These are phyloP conservation scores for Mycena pura DNA, from an alignment of 768 basidiomycete genomes.

Conservation along the genomic window DNA sequence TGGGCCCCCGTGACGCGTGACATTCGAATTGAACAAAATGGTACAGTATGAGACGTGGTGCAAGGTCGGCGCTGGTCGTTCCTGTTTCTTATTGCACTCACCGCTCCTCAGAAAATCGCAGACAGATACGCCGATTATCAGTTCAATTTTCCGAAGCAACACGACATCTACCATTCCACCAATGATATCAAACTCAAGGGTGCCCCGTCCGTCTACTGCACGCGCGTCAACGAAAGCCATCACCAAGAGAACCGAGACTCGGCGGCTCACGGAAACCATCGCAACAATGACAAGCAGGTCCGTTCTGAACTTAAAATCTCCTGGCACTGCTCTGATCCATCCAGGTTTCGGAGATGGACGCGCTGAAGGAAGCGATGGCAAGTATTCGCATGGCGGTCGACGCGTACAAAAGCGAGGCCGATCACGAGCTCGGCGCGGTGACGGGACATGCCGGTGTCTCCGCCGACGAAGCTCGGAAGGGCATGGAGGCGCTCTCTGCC, in stretches of 20 bases:
- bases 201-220: too few species aligned
- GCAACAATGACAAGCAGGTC: constrained; percentile 6
- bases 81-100: too few species aligned
- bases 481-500: background rate
- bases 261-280: background rate
- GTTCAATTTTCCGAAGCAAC: too few species aligned
- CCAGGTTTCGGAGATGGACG: constrained; percentile 5
- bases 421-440: too few species aligned
- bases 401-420: constrained; percentile 1
- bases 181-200: too few species aligned
- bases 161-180: too few species aligned
- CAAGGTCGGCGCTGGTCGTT: too few species aligned
- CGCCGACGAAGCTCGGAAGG: background rate
- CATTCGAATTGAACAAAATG: too few species aligned
- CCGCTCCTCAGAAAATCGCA: too few species aligned
- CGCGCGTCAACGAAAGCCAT: background rate
- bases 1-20: too few species aligned
- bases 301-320: background rate
- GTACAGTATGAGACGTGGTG: too few species aligned
- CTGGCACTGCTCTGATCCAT: background rate
- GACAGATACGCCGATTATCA: too few species aligned
- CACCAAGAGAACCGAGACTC: constrained; percentile 7
- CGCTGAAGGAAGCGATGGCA: constrained; percentile 13
- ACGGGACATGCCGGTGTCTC: background rate
- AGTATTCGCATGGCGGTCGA: constrained; percentile 17